Evolutionary conservation across 2,329 filamentous ascomycete genomes (phyloP), one percentile per base, ranked within the genome.

Genomic region (Fusarium algeriense): DNA sequence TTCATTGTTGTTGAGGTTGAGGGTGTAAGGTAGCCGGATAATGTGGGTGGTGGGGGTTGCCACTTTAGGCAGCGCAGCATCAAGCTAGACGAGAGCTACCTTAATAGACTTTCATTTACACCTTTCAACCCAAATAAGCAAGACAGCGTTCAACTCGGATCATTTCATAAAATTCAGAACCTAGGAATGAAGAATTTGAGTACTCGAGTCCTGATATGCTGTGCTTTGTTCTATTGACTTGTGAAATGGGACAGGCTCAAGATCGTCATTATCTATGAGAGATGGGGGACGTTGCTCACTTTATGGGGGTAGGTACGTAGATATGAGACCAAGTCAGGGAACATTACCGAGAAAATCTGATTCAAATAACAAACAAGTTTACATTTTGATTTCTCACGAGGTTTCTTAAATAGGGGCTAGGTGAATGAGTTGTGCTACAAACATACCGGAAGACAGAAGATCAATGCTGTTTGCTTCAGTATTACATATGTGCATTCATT

Each of bases 21-120:
- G 20, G 34, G 28, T 56, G 50, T 49, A 53, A 23, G 20, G 32
- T 48, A 56, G 19, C 46, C 43, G 35, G 38, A 53, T 57, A 28
- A 23, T 32, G 30, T 64, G 23, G 35, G 38, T 71, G 60, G 69
- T 56, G 55, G 69, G 60, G 61, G 32, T 40, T 53, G 15, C 32
- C 23, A 30, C 20, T 52, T 64, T 68, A 64, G 64, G 65, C 57
- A 64, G 50, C 49, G 37, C 20, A 28, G n/a, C 28, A 17, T 43
- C 48, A 35, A 49, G 59, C 52, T 59, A 67, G 41, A 37, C 20
- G 40, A 65, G 60, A 46, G 40, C 12, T n/a, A 46, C 17, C 38
- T 50, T 37, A 9, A 20, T 30, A 30, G 28, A 30, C 15, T 35
- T 30, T 20, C 32, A 38, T 30, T 48, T 34, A 48, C n/a, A 38